A percentile compares a stretch with the other conserved stretches of the same genome.
These are phyloP conservation scores for Dryadomyces sulphureus DNA, from an alignment of 2,329 filamentous ascomycete genomes.

Conservation along the genomic window DNA sequence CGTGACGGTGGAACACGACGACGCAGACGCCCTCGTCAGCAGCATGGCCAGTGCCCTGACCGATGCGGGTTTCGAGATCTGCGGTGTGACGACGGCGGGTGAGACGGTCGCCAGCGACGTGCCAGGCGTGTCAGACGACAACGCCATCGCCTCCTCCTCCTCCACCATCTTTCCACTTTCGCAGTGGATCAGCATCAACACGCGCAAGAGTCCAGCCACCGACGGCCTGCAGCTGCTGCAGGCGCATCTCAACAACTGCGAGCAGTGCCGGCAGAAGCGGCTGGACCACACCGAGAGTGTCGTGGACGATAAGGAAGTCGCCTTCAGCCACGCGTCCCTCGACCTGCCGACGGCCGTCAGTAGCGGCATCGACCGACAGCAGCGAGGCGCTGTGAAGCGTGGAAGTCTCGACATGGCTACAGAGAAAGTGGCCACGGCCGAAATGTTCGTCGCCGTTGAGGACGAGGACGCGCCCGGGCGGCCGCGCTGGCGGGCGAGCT, in stretches of 20 bases:
- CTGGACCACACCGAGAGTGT: neutral
- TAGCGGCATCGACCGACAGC: neutral
- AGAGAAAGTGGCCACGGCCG: slow-evolving; percentile 4
- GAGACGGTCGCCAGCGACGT: slow-evolving; percentile 8
- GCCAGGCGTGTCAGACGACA: neutral
- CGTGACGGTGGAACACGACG: slow-evolving; percentile 43
- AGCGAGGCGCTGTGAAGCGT: neutral
- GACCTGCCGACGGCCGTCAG: neutral
- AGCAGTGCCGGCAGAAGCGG: slow-evolving; percentile 20
- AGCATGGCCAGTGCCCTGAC: slow-evolving; percentile 31
- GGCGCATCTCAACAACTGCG: slow-evolving; percentile 28
- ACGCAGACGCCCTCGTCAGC: slow-evolving; percentile 28
- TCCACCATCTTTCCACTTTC: slow-evolving; percentile 9
- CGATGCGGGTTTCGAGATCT: slow-evolving; percentile 43
- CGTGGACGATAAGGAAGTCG: neutral
- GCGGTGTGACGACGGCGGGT: slow-evolving; percentile 25
- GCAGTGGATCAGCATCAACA: slow-evolving; percentile 6
- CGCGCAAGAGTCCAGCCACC: neutral
- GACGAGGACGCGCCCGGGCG: slow-evolving; percentile 16
- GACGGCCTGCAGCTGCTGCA: slow-evolving; percentile 4
- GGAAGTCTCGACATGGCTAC: neutral
- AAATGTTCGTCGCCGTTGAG: slow-evolving; percentile 21
- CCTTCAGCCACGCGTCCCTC: neutral
- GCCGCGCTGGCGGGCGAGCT: slow-evolving; percentile 30
- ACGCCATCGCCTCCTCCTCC: neutral